Evolutionary conservation across 2,329 filamentous ascomycete species (phyloP).

Genomic region (Aspergillus transmontanensis): DNA sequence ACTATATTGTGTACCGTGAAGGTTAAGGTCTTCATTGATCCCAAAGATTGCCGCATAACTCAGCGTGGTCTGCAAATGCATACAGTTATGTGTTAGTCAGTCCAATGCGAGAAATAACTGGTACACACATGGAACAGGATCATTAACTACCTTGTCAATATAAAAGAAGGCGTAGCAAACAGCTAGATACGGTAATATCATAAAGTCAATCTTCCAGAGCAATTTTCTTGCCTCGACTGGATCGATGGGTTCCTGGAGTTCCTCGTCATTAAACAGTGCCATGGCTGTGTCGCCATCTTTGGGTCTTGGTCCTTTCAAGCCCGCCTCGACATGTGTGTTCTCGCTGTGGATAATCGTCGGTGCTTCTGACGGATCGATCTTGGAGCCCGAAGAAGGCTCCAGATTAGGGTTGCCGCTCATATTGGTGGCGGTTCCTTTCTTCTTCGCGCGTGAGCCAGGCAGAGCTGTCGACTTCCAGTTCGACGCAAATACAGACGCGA

Average conservation of each 20-base stretch:
- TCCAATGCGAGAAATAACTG: background rate
- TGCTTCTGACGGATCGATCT: constrained; percentile 24
- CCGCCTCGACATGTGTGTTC: constrained; percentile 22
- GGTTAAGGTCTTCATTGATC: constrained; percentile 59
- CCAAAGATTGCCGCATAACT: constrained; percentile 68
- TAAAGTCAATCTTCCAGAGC: constrained; percentile 60
- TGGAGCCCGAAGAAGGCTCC: constrained; percentile 18
- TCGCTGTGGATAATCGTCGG: constrained; percentile 33
- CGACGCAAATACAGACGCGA: too few relatives aligned
- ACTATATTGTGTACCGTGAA: constrained; percentile 61
- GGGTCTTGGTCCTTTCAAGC: constrained; percentile 32
- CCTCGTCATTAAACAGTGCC: constrained; percentile 53
- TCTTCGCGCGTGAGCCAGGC: background rate
- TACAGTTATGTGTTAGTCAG: background rate
- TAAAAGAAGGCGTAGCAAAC: constrained; percentile 59
- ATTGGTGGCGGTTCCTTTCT: background rate
- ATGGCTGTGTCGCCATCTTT: constrained; percentile 54
- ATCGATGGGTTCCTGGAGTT: constrained; percentile 51
- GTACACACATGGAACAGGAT: constrained; percentile 10
- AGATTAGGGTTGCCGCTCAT: constrained; percentile 18
- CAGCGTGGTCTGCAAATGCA: constrained; percentile 52
- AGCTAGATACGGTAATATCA: constrained; percentile 60
- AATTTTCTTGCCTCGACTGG: constrained; percentile 51
- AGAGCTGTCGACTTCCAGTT: background rate
- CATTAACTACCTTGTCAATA: constrained; percentile 43